Percentiles rank a stretch among this genome's conserved stretches.
Evolutionary conservation across 139 green algal species (phyloP).

Genomic region (Chlorella sorokiniana): DNA sequence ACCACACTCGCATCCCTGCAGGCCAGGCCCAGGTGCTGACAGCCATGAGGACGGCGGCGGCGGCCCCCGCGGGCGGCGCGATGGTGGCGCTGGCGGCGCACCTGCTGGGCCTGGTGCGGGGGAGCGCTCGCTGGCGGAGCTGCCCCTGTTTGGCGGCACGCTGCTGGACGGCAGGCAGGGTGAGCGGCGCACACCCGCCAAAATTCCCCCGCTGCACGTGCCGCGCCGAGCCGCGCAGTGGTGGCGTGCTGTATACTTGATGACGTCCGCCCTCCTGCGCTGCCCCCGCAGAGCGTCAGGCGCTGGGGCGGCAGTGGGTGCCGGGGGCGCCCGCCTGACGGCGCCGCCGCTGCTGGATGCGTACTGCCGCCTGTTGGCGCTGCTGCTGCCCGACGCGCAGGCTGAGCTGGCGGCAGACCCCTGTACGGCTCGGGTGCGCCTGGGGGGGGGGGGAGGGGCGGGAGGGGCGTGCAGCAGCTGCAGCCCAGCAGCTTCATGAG

Average conservation of each 20-base stretch:
- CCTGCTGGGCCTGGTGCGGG: constrained; percentile 11
- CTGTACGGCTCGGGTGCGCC: background rate
- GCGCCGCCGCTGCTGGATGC: constrained; percentile 24
- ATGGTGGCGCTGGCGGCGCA: constrained; percentile 22
- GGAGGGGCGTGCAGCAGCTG: background rate
- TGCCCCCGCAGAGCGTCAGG: background rate
- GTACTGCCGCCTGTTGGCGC: background rate
- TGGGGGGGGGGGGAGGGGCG: background rate
- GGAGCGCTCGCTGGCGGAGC: background rate
- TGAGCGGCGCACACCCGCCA: no score
- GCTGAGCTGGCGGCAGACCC: background rate
- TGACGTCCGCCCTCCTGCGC: background rate
- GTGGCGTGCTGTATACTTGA: background rate
- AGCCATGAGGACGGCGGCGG: background rate
- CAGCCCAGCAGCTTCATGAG: no score
- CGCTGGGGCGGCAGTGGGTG: no score
- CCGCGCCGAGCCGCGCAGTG: background rate
- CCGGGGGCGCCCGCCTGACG: background rate
- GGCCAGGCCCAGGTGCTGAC: background rate
- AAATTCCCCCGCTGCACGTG: no score
- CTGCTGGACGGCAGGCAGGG: background rate
- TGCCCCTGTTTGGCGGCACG: background rate
- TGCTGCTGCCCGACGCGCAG: background rate
- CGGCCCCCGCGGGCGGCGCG: background rate
- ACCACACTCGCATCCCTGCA: background rate